These are phyloP conservation scores for Amanita phalloides DNA, from an alignment of 768 basidiomycete genomes.

Conservation along the genomic window DNA sequence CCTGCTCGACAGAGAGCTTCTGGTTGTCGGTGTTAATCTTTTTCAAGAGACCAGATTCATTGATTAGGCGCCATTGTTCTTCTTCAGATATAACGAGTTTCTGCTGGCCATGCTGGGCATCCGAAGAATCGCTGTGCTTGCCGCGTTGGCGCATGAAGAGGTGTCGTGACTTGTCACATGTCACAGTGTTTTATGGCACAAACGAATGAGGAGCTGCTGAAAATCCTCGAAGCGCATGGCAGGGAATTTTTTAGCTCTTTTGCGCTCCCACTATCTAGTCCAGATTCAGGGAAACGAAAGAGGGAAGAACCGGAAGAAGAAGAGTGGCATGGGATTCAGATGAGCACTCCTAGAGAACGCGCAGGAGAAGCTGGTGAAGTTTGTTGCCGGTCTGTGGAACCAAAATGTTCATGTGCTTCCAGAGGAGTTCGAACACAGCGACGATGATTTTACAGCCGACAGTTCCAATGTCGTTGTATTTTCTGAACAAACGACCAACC, in stretches of 20 bases:
- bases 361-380: conserved; percentile 6
- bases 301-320: conserved; percentile 10
- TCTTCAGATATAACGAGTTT: conserved; percentile 50
- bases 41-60: conserved; percentile 50
- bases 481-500: conserved; percentile 15
- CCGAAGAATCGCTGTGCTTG: background rate
- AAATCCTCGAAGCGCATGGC: conserved; percentile 35
- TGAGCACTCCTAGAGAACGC: conserved; percentile 8
- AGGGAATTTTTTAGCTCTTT: conserved; percentile 36
- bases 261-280: conserved; percentile 9
- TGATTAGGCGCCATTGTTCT: conserved; percentile 71
- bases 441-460: conserved; percentile 32
- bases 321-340: conserved; percentile 29
- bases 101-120: conserved; percentile 11
- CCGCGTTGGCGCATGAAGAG: background rate
- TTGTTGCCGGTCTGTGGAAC: background rate
- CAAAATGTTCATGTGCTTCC: background rate
- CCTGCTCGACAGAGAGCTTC: conserved; percentile 18
- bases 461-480: conserved; percentile 49
- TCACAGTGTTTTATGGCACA: conserved; percentile 13
- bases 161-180: background rate
- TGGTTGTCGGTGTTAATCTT: conserved; percentile 11
- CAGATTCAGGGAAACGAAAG: conserved; percentile 14
- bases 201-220: conserved; percentile 24
- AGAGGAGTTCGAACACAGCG: conserved; percentile 33